These are phyloP conservation scores for Chaetoceros muelleri DNA, from an alignment of 108 stramenopile species.

Conservation along the genomic window DNA sequence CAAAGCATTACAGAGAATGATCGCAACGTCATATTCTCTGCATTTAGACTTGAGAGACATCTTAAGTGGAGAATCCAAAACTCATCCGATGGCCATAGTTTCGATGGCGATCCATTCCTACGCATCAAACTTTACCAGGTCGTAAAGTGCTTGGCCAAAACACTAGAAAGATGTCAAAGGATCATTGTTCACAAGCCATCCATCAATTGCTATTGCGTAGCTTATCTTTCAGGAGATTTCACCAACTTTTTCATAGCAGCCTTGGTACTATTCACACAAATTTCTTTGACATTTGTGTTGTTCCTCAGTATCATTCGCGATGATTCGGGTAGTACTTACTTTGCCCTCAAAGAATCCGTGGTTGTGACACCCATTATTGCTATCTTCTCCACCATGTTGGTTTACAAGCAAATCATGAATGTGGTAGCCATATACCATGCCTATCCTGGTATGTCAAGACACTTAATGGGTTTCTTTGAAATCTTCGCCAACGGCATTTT, in stretches of 20 bases:
- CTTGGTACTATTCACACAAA: not conserved
- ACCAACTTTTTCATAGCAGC: not conserved
- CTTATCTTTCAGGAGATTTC: not conserved
- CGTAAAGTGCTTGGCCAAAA: not conserved
- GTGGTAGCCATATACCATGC: not conserved
- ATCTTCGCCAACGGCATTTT: not conserved
- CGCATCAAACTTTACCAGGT: not conserved
- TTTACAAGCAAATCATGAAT: not conserved
- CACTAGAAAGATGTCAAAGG: not conserved
- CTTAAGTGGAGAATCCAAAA: not conserved
- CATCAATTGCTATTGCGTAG: not conserved
- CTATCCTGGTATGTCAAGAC: not conserved
- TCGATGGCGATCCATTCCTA: not conserved
- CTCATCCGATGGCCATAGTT: not conserved
- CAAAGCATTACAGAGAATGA: not conserved
- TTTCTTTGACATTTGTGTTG: not conserved
- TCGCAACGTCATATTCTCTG: not conserved
- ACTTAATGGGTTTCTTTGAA: not conserved
- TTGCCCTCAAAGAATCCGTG: not conserved
- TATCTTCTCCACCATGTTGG: not conserved
- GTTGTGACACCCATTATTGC: not conserved
- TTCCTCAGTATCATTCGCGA: not conserved
- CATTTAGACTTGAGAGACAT: not conserved
- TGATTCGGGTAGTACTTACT: not conserved
- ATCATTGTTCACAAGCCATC: not conserved